Base-by-base conservation (phyloP, 805 yeast species). In the Suhomyces vadensis region DNA sequence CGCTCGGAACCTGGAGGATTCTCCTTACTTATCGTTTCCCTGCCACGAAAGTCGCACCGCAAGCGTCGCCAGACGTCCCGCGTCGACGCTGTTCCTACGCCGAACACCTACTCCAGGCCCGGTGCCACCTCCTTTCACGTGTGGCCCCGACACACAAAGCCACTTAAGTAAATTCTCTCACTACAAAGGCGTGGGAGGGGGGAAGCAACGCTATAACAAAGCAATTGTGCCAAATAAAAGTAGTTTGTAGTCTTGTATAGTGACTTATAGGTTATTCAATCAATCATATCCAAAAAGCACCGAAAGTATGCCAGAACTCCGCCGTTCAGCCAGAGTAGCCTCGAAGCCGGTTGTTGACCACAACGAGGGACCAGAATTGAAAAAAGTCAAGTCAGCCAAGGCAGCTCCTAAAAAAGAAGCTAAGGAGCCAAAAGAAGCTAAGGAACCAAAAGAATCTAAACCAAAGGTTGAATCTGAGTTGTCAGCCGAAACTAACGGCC, bases 231-330 rank as follows among this genome's bases (percentile, higher is more conserved):
- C 13, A 26, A 11, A 4, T n/a, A n/a, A n/a, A n/a, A n/a, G n/a
- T n/a, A n/a, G n/a, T n/a, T n/a, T n/a, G n/a, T n/a, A n/a, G n/a
- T n/a, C n/a, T n/a, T n/a, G n/a, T n/a, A n/a, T n/a, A n/a, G n/a
- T n/a, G n/a, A n/a, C n/a, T n/a, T n/a, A n/a, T n/a, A n/a, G n/a
- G n/a, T n/a, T n/a, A 17, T 31, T 31, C 35, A 16, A 19, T 22
- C 23, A 31, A 31, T 9, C 6, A 9, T 19, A 19, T 13, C 23
- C n/a, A n/a, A n/a, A n/a, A n/a, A n/a, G n/a, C n/a, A n/a, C n/a
- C n/a, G n/a, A n/a, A n/a, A n/a, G n/a, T n/a, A 66, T 66, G 71
- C 63, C 67, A 16, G 68, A 61, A 58, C 61, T 65, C 53, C 70
- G 73, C 51, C 71, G 71, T 53, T 65, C 71, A 33, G 52, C 64